Evolutionary conservation across 345 rosid genomes (phyloP), one percentile per base, ranked within the genome.

Genomic region (Rhodamnia argentea): DNA sequence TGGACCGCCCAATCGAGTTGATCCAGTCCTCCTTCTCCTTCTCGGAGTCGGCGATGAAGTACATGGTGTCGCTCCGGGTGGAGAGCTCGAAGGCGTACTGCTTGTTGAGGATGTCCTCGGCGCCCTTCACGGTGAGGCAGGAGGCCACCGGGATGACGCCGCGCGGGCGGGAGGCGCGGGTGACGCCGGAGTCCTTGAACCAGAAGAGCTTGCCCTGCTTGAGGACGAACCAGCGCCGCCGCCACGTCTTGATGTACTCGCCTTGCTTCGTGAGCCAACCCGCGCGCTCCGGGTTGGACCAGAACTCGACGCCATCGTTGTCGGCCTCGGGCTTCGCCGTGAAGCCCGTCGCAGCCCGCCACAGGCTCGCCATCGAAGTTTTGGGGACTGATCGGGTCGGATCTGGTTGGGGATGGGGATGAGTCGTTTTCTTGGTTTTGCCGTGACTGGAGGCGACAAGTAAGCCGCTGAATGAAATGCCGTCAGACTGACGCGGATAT

Each of bases 11-110:
- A 88, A 93, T 94, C 52, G 98, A 93, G 86, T 93, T 94, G 89
- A 95, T 95, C 98, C 96, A 94, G 42, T 94, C 95, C 90, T 95
- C 96, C 88, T 94, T 95, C 86, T 95, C 95, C 85, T 92, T 94
- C 88, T 95, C 98, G 5, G 93, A 88, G 84, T 94, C 98, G 24
- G 96, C 96, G 85, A 93, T 91, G 86, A 93, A 95, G 83, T 91
- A 93, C 96, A 93, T 93, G 9, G 94, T 94, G 55, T 92, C 94
- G 11, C 75, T 87, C 76, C 92, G 86, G 86, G 93, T 91, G 52
- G 95, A 92, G 32, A 95, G 52, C 91, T 93, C 95, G 85, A 95
- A 95, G 22, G 94, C 95, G 91, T 87, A 89, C 82, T 90, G 92
- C 85, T 91, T 95, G 85, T 95, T 92, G 84, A 93, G 90, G 57